These are phyloP conservation scores for Coriaria nepalensis DNA, from an alignment of 306 rosid species.

Conservation along the genomic window DNA sequence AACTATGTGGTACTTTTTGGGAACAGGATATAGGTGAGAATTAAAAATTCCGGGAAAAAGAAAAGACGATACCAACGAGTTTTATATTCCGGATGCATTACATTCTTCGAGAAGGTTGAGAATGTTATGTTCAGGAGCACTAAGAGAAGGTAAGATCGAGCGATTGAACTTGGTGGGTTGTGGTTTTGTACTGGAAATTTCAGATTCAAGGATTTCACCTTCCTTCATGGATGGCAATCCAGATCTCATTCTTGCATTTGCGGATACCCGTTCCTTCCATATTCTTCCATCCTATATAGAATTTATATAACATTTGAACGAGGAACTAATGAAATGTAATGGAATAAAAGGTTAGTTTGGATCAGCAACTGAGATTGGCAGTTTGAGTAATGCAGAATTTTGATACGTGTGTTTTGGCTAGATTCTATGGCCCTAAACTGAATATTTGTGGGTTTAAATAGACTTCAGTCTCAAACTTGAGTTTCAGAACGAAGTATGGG, in stretches of 20 bases:
- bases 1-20: too few species aligned
- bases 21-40: too few species aligned
- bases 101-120: constrained; percentile 83
- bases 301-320: constrained; percentile 5
- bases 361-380: too few species aligned
- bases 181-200: constrained; percentile 29
- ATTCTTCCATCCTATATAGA: constrained; percentile 77
- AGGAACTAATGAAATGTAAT: too few species aligned
- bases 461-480: too few species aligned
- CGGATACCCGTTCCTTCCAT: constrained; percentile 88
- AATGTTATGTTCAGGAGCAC: constrained; percentile 87
- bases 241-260: constrained; percentile 51
- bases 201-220: constrained; percentile 33
- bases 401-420: too few species aligned
- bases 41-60: constrained; percentile 9
- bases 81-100: constrained; percentile 56
- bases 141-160: constrained; percentile 68
- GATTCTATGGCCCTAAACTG: too few species aligned
- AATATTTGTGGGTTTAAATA: too few species aligned
- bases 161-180: constrained; percentile 36
- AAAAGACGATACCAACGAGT: constrained; percentile 23
- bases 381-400: too few species aligned
- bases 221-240: constrained; percentile 79
- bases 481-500: too few species aligned
- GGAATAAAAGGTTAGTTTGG: too few species aligned